Base-by-base conservation (phyloP, 2,329 filamentous ascomycete species). In the Thelonectria rubi region DNA sequence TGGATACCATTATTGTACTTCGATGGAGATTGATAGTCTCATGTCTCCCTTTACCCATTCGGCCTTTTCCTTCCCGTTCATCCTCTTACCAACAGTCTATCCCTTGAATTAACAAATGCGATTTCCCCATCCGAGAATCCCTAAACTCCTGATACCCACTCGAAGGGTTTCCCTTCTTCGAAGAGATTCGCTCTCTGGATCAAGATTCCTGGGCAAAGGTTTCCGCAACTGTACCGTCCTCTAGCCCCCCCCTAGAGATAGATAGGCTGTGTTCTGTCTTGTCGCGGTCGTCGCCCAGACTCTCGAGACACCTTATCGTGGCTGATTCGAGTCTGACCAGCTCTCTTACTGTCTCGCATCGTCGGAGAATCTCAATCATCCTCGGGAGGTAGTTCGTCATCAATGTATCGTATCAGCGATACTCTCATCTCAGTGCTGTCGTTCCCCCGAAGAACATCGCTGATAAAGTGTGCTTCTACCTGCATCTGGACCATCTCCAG, bases 401-500 rank as follows among this genome's bases (percentile, higher is more conserved):
- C 95, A 70, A 99, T 97, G 75, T 97, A 97, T 71, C 94, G 87
- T 72, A 98, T 87, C 71, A 99, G 80, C 26, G 92, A 92, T 73
- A 99, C 90, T 73, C 94, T 86, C 92, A 99, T 97, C 82, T 99
- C 95, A 1, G 95, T 99, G 17, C 92, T 94, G 75, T 99, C 95
- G 73, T 97, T 94, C 3, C 95, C 95, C 58, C 93, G 88, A 62
- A 99, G 82, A 32, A 97, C 86, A 76, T 99, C 95, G 76, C 92
- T 97, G 73, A 97, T 91, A 76, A 98, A 99, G 75, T 97, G 94
- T 48, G 93, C 93, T 76, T 99, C 94, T 4, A 98, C 93, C 78
- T 98, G 95, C 93, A 98, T 97, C 85, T 98, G 94, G 73, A 98
- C 94, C 95, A 99, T 99, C 78, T 99, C 95, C 61, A 99, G 78